Percentiles rank a stretch among this genome's conserved stretches.
Conservation (phyloP, 441 rosid genomes). For the Erysimum cheiri region DNA sequence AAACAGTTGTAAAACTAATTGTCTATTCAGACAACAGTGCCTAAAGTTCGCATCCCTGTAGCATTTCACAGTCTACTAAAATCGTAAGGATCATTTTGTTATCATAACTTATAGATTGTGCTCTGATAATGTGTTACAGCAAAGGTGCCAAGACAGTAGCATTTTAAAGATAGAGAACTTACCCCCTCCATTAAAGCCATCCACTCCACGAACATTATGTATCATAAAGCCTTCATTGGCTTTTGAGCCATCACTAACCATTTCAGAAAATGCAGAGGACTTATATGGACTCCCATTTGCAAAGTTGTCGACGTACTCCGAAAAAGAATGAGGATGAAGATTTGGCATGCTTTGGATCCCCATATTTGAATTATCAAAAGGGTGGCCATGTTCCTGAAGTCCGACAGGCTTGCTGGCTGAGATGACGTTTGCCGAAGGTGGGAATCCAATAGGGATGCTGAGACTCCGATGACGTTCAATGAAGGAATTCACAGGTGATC, state of each 20-base stretch:
- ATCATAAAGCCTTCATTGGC: slow-evolving; percentile 65
- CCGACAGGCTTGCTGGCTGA: slow-evolving; percentile 53
- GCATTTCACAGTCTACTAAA: slow-evolving; percentile 24
- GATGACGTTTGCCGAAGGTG: slow-evolving; percentile 51
- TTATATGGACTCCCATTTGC: slow-evolving; percentile 54
- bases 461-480: slow-evolving; percentile 55
- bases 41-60: slow-evolving; percentile 18
- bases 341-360: slow-evolving; percentile 54
- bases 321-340: slow-evolving; percentile 68
- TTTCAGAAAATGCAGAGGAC: slow-evolving; percentile 54
- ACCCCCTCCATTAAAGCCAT: slow-evolving; percentile 79
- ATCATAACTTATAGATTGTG: slow-evolving; percentile 4
- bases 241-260: slow-evolving; percentile 58
- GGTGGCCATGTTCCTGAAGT: slow-evolving; percentile 49
- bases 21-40: slow-evolving; percentile 13
- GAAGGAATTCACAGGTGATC: slow-evolving; percentile 50
- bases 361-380: slow-evolving; percentile 54
- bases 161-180: slow-evolving; percentile 50
- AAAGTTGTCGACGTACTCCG: slow-evolving; percentile 60
- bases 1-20: slow-evolving; percentile 4
- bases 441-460: slow-evolving; percentile 52
- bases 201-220: slow-evolving; percentile 62
- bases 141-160: slow-evolving; percentile 25
- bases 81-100: slow-evolving; percentile 12
- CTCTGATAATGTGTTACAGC: slow-evolving; percentile 5